Evolutionary conservation across 495 filamentous ascomycete species (phyloP).

Genomic region (Tetracladium marchalianum): DNA sequence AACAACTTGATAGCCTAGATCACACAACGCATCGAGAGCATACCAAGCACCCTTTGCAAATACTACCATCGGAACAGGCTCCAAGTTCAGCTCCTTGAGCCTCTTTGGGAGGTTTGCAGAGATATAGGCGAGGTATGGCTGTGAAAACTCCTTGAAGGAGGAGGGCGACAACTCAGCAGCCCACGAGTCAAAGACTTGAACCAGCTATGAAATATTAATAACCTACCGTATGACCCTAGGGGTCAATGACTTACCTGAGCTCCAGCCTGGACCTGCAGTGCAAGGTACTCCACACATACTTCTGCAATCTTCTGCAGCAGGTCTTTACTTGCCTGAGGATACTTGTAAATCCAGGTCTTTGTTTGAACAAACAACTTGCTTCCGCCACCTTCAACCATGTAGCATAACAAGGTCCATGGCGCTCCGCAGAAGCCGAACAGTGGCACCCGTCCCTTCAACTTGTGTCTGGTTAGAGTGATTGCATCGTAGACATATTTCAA

Average conservation of each 20-base stretch:
- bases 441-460: slow-evolving; percentile 79
- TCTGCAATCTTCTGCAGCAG: slow-evolving; percentile 85
- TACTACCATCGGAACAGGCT: slow-evolving; percentile 91
- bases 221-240: background rate
- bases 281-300: slow-evolving; percentile 88
- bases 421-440: slow-evolving; percentile 96
- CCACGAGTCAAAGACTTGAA: slow-evolving; percentile 99
- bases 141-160: slow-evolving; percentile 71
- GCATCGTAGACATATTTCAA: slow-evolving; percentile 93
- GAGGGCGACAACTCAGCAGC: slow-evolving; percentile 83
- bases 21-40: slow-evolving; percentile 76
- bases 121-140: slow-evolving; percentile 81
- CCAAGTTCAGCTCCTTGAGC: slow-evolving; percentile 60
- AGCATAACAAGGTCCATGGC: slow-evolving; percentile 92
- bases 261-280: slow-evolving; percentile 82
- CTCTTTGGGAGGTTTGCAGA: slow-evolving; percentile 62
- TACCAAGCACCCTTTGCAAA: slow-evolving; percentile 99
- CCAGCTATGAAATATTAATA: slow-evolving; percentile 38
- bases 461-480: slow-evolving; percentile 81
- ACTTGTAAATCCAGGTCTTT: slow-evolving; percentile 94
- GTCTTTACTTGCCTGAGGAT: slow-evolving; percentile 66
- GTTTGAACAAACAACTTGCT: slow-evolving; percentile 83
- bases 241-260: slow-evolving; percentile 49
- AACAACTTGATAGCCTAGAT: slow-evolving; percentile 85
- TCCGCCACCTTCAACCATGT: slow-evolving; percentile 97